Base-by-base conservation (phyloP, 805 yeast genomes). In the Cyberlindnera galapagoensis region DNA sequence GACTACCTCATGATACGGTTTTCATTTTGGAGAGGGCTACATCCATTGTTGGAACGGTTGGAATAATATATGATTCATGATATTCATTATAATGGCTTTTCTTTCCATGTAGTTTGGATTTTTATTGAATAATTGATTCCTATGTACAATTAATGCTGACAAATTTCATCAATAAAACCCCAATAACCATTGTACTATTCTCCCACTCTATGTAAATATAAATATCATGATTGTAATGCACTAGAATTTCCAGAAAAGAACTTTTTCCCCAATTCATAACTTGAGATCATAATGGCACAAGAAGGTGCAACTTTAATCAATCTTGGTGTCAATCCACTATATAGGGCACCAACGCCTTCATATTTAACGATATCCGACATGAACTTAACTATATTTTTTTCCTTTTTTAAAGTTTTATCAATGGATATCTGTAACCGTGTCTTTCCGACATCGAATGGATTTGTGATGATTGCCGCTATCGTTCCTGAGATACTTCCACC, bases 271-370 rank as follows among this genome's bases (percentile, higher is more conserved):
- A 88, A 64, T 55, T 92, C 98, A 54, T 92, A 92, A 24, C 92
- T 80, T 9, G 97, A 85, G 27, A 92, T 87, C 98, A 92, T 92
- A 23, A 92, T 90, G 2, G 98, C 98, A 68, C 98, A 92, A 11
- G 96, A 79, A 9, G 98, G 97, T 0, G 97, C 95, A 18, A 92
- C 82, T 53, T 92, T 92, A 55, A 90, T 60, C 7, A 90, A 72
- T 43, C 98, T 69, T 0, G 97, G 97, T 2, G 74, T 64, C 23
- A 87, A 60, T 0, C 98, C 98, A 22, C 84, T 83, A 51, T 81
- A 92, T n/a, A 92, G 60, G 0, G 97, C 90, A 5, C 65, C 52
- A n/a, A 74, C 28, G 0, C 98, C 98, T 57, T 92, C 98, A 14
- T 61, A 68, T 44, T 57, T 66, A 33, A 73, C 66, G 22, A 92